Conservation (phyloP, 2,329 filamentous ascomycete genomes). For the Chlorencoelia australis region DNA sequence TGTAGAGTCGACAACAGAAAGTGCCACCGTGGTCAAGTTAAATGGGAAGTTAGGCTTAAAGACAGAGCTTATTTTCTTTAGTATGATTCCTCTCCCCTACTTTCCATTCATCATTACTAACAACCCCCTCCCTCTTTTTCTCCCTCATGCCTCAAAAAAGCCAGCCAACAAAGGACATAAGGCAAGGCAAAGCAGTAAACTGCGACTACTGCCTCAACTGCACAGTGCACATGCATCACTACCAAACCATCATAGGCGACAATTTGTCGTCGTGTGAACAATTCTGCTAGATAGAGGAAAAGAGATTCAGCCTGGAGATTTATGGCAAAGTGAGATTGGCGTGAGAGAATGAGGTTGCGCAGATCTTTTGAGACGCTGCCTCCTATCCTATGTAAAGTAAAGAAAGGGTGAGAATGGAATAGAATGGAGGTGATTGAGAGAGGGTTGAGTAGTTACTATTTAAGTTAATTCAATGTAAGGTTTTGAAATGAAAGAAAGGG, state of each 20-base stretch:
- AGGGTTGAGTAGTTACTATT: too few species aligned
- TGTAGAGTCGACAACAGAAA: too few species aligned
- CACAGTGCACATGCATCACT: constrained; percentile 42
- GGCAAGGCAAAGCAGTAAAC: constrained; percentile 43
- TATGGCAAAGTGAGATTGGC: constrained; percentile 40
- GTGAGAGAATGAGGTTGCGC: constrained; percentile 43
- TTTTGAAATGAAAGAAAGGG: not conserved
- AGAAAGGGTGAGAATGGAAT: too few species aligned
- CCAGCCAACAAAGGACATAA: constrained; percentile 40
- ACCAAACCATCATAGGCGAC: too few species aligned
- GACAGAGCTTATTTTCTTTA: constrained; percentile 33
- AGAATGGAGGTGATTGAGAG: too few species aligned
- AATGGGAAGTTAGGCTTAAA: constrained; percentile 41
- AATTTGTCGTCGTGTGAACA: too few species aligned
- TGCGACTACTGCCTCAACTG: constrained; percentile 50
- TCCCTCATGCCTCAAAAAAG: too few species aligned
- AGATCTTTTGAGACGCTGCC: constrained; percentile 36
- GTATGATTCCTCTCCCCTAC: constrained; percentile 11
- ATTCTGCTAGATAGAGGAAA: constrained; percentile 35
- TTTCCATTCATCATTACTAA: constrained; percentile 7
- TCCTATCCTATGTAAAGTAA: too few species aligned
- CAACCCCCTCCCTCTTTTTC: too few species aligned
- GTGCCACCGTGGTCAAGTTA: too few species aligned
- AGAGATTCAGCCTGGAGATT: constrained; percentile 33
- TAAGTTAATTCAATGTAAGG: too few species aligned